Percentiles rank a stretch among this genome's conserved stretches.
These are phyloP conservation scores for Aspergillus sclerotioniger DNA, from an alignment of 495 filamentous ascomycete species.

Conservation along the genomic window DNA sequence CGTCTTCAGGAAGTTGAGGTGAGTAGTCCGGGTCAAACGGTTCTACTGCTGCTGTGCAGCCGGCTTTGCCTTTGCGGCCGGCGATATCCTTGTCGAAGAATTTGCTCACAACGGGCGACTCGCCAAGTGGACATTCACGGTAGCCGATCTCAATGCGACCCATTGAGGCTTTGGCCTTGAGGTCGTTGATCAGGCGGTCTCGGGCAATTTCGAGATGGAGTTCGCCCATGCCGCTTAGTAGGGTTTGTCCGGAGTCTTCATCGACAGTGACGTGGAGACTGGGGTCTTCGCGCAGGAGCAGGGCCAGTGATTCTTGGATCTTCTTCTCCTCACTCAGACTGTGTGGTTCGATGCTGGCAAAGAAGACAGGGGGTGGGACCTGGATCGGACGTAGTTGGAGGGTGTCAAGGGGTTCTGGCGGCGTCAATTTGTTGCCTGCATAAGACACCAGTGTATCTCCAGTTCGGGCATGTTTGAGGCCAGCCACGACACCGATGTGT, in stretches of 20 bases:
- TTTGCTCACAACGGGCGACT: slow-evolving; percentile 52
- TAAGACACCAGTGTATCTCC: slow-evolving; percentile 88
- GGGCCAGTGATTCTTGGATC: slow-evolving; percentile 68
- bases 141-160: slow-evolving; percentile 96
- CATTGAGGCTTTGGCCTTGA: slow-evolving; percentile 86
- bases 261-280: slow-evolving; percentile 83
- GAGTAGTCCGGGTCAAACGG: slow-evolving; percentile 48
- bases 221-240: slow-evolving; percentile 94
- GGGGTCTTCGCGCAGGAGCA: slow-evolving; percentile 88
- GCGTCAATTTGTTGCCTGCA: slow-evolving; percentile 56
- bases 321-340: slow-evolving; percentile 74
- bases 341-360: slow-evolving; percentile 85
- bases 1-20: slow-evolving; percentile 23
- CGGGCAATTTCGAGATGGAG: slow-evolving; percentile 95
- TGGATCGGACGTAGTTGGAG: slow-evolving; percentile 86
- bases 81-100: slow-evolving; percentile 76
- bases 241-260: slow-evolving; percentile 88
- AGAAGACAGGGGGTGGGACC: slow-evolving; percentile 93
- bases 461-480: slow-evolving; percentile 85
- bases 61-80: slow-evolving; percentile 74
- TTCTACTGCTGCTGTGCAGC: slow-evolving; percentile 65
- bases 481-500: slow-evolving; percentile 94
- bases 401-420: slow-evolving; percentile 65
- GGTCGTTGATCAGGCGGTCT: slow-evolving; percentile 81
- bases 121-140: slow-evolving; percentile 67